phyloP scores from a whole-genome alignment of 192 early-diverging fungal species.

The Chytriomyces hyalinus region DNA sequence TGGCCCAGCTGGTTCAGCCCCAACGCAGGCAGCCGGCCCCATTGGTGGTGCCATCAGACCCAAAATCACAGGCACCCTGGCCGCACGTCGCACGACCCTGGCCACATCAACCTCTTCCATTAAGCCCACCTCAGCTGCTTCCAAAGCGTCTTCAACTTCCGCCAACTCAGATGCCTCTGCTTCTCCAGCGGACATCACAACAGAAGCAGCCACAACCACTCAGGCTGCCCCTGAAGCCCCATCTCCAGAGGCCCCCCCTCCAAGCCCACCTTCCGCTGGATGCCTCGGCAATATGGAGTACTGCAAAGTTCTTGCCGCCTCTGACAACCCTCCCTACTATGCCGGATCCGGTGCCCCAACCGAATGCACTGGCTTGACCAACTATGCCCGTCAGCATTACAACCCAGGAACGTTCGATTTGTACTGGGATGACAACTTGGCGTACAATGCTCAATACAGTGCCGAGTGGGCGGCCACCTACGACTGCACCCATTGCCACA shows the following conservation, averaged over 20 bases:
- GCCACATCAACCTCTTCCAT: background rate
- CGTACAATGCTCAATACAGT: background rate
- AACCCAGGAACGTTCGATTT: slow-evolving; percentile 6
- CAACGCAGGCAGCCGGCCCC: background rate
- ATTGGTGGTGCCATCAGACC: background rate
- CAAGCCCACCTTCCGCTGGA: background rate
- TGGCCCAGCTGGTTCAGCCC: background rate
- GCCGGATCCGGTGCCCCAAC: background rate
- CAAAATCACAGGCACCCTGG: background rate
- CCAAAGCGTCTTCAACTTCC: background rate
- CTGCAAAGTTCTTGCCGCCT: background rate
- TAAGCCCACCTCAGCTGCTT: background rate
- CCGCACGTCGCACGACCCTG: background rate
- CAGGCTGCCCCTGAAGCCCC: background rate
- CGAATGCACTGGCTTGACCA: background rate
- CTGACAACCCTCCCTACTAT: slow-evolving; percentile 15
- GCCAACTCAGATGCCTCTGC: background rate
- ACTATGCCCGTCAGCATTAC: background rate
- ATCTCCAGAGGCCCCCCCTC: background rate
- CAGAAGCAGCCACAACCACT: background rate
- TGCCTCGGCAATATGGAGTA: background rate
- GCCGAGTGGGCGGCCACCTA: background rate
- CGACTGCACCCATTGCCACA: slow-evolving; percentile 24
- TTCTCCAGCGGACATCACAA: background rate
- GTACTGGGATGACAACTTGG: slow-evolving; percentile 1